Evolutionary conservation across 2,329 filamentous ascomycete genomes (phyloP).

Genomic region (Pseudofabraea citricarpa): DNA sequence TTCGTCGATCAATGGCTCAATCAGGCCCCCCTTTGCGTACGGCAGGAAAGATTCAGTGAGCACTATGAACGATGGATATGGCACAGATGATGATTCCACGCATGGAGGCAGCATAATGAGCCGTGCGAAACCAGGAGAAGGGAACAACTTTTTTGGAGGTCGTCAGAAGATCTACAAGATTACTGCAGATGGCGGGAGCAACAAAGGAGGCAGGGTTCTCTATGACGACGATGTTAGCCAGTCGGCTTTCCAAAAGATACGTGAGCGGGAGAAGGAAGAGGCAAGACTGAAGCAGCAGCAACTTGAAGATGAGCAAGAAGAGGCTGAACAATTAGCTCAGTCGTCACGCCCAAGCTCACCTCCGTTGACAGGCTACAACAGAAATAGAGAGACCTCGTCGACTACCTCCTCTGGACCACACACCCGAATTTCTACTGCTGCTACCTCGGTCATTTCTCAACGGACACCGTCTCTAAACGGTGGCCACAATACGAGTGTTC

Average conservation of each 20-base stretch:
- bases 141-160: conserved; percentile 90
- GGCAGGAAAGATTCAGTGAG: conserved; percentile 61
- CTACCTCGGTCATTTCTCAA: conserved; percentile 83
- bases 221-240: conserved; percentile 84
- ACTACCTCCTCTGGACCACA: conserved; percentile 68
- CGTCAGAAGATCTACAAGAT: conserved; percentile 95
- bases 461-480: conserved; percentile 42
- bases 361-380: conserved; percentile 59
- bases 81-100: conserved; percentile 60
- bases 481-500: conserved; percentile 37
- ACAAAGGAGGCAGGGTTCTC: conserved; percentile 55
- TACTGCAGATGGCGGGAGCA: conserved; percentile 42
- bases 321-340: conserved; percentile 30
- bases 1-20: conserved; percentile 66
- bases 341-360: conserved; percentile 48
- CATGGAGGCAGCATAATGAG: conserved; percentile 72
- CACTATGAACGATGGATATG: conserved; percentile 54
- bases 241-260: conserved; percentile 78
- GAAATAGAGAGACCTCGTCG: conserved; percentile 80
- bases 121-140: conserved; percentile 75
- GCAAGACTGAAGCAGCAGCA: conserved; percentile 42
- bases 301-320: conserved; percentile 31
- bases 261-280: conserved; percentile 37
- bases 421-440: conserved; percentile 76
- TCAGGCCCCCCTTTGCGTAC: conserved; percentile 52